phyloP scores from a whole-genome alignment of 768 basidiomycete genomes.

The Tylopilus sp. region DNA sequence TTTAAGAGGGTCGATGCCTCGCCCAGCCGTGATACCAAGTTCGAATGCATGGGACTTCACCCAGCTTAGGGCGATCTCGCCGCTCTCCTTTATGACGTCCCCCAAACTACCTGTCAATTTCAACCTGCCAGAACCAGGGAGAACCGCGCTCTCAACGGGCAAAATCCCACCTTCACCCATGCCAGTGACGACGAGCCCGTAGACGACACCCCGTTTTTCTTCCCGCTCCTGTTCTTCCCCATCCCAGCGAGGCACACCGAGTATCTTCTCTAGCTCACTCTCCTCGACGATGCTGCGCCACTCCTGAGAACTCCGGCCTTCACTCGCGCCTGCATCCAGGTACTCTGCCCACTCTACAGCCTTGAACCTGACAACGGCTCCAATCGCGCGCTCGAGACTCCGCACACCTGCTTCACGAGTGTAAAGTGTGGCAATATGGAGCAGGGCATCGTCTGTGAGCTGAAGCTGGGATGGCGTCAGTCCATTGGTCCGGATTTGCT shows the following conservation, averaged over 20 bases:
- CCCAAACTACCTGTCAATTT: conserved; percentile 83
- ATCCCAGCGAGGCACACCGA: conserved; percentile 80
- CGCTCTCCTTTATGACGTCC: conserved; percentile 91
- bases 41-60: conserved; percentile 84
- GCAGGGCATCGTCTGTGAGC: conserved; percentile 66
- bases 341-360: conserved; percentile 88
- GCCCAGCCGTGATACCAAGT: conserved; percentile 67
- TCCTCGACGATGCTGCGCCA: conserved; percentile 64
- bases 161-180: conserved; percentile 83
- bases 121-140: conserved; percentile 73
- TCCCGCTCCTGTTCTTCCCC: conserved; percentile 76
- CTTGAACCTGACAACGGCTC: conserved; percentile 84
- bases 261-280: conserved; percentile 75
- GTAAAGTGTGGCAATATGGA: conserved; percentile 72
- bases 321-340: conserved; percentile 29
- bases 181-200: conserved; percentile 85
- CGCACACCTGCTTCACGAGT: conserved; percentile 95
- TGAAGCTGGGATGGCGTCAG: conserved; percentile 57
- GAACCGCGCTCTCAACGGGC: conserved; percentile 76
- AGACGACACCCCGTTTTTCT: conserved; percentile 72
- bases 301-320: conserved; percentile 26
- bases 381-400: conserved; percentile 81
- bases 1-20: conserved; percentile 71
- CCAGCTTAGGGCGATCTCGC: conserved; percentile 88
- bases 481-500: conserved; percentile 80